A percentile compares a stretch with the other conserved stretches of the same genome.
These are phyloP conservation scores for Aureobasidium sp. DNA, from an alignment of 2,329 filamentous ascomycete genomes.

Conservation along the genomic window DNA sequence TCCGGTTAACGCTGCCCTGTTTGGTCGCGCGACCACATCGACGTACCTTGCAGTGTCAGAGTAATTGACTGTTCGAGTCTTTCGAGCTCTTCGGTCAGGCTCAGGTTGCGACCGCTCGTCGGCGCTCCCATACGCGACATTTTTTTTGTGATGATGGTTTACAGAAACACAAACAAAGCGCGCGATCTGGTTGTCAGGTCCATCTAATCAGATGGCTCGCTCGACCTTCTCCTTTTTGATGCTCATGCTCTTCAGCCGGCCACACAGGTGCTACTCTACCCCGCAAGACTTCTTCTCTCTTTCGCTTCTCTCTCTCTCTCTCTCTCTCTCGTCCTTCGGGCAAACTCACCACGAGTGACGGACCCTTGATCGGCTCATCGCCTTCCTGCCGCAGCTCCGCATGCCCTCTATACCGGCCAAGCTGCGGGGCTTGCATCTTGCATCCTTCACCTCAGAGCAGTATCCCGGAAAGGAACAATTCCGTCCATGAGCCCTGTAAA, in stretches of 20 bases:
- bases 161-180: neutral
- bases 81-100: slow-evolving; percentile 90
- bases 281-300: neutral
- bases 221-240: neutral
- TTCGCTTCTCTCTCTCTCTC: neutral
- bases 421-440: slow-evolving; percentile 4
- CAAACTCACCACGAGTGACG: slow-evolving; percentile 3
- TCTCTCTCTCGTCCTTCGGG: neutral
- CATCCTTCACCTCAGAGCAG: neutral
- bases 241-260: neutral
- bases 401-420: neutral
- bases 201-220: neutral
- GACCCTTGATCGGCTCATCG: neutral
- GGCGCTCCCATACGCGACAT: slow-evolving; percentile 42
- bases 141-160: slow-evolving; percentile 8
- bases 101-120: slow-evolving; percentile 48
- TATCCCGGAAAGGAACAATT: neutral
- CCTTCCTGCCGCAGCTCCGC: neutral
- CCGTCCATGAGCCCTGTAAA: neutral
- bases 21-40: neutral
- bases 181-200: neutral
- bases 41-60: slow-evolving; percentile 76
- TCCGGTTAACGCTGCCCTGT: neutral
- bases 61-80: slow-evolving; percentile 95
- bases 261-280: neutral